phyloP scores from a whole-genome alignment of 2,329 filamentous ascomycete species.

The Tolypocladium inflatum region DNA sequence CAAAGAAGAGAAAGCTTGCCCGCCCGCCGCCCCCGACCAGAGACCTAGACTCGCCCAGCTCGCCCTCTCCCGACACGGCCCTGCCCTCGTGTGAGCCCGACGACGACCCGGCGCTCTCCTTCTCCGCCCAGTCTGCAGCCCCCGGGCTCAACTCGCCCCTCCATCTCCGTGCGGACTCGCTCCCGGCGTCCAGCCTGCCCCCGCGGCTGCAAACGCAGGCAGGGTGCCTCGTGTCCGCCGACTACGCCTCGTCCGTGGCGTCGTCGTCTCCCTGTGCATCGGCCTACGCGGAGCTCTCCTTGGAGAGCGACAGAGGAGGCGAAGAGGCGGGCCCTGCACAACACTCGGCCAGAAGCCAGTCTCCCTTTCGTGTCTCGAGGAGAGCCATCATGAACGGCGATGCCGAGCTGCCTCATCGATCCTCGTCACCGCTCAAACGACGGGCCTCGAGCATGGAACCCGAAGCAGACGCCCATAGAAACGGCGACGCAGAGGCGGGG shows the following conservation, averaged over 20 bases:
- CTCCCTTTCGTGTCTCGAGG: conserved; percentile 40
- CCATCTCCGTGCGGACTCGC: conserved; percentile 31
- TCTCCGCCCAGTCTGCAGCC: conserved; percentile 32
- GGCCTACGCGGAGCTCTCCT: conserved; percentile 46
- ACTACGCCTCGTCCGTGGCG: conserved; percentile 45
- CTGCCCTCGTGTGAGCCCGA: conserved; percentile 44
- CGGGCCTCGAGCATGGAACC: conserved; percentile 53
- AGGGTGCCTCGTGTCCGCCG: conserved; percentile 31
- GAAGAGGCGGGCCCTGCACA: conserved; percentile 34
- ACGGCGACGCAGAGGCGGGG: conserved; percentile 37
- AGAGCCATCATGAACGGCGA: conserved; percentile 52
- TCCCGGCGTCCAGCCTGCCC: conserved; percentile 41
- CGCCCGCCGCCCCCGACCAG: conserved; percentile 29
- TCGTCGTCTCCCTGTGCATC: conserved; percentile 48
- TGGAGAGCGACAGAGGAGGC: conserved; percentile 44
- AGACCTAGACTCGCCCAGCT: conserved; percentile 28
- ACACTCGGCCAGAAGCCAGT: conserved; percentile 35
- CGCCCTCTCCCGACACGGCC: conserved; percentile 34
- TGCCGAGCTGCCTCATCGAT: conserved; percentile 47
- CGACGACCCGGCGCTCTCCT: conserved; percentile 41
- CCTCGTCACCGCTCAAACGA: conserved; percentile 56
- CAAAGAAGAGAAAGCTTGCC: conserved; percentile 62
- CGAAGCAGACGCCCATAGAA: conserved; percentile 29
- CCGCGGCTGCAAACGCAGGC: conserved; percentile 38
- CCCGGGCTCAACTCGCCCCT: conserved; percentile 28